These are phyloP conservation scores for Fusarium udum DNA, from an alignment of 2,329 filamentous ascomycete species.

Conservation along the genomic window DNA sequence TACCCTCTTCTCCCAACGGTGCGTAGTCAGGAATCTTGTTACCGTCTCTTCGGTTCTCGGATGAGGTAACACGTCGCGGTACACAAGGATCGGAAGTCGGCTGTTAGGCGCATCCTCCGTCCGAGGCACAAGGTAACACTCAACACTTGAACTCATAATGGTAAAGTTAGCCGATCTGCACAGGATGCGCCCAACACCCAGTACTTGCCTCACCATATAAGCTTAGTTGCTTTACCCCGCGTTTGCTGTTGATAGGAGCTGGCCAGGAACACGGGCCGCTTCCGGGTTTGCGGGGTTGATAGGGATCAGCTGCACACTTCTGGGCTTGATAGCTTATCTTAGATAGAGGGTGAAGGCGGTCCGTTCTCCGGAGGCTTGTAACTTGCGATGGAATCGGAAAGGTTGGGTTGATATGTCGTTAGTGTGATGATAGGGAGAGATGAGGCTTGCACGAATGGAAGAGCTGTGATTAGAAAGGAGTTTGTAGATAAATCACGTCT, in stretches of 20 bases:
- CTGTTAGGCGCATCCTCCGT: not conserved
- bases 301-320: not conserved
- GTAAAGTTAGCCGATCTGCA: not conserved
- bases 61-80: not conserved
- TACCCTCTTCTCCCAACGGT: not conserved
- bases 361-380: not conserved
- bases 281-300: not conserved
- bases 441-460: not conserved
- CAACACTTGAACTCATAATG: not conserved
- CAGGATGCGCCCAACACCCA: fast-evolving
- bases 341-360: not conserved
- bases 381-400: not conserved
- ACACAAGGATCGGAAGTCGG: not conserved
- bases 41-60: not conserved
- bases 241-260: not conserved
- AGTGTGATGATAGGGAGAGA: not conserved
- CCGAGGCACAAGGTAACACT: not conserved
- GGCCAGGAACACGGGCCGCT: not conserved
- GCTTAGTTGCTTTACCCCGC: not conserved
- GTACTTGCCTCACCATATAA: not conserved
- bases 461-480: not conserved
- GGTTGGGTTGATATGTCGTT: fast-evolving
- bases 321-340: not conserved
- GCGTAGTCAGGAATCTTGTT: not conserved
- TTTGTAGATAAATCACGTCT: not conserved